Conservation (phyloP, 2,329 filamentous ascomycete genomes). For the Stemphylium vesicarium region DNA sequence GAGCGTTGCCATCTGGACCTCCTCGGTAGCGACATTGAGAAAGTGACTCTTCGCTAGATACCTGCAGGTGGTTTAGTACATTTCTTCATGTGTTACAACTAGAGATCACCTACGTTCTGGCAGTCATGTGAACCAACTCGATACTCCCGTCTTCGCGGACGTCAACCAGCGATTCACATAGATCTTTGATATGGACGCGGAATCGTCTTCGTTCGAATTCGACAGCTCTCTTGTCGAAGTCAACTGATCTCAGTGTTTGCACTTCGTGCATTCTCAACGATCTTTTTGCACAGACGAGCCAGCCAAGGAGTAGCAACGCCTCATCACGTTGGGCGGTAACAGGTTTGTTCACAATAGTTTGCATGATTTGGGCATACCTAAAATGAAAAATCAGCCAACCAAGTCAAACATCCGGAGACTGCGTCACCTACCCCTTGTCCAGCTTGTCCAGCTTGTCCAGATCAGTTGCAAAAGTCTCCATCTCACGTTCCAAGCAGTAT, state of each 20-base stretch:
- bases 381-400: neutral
- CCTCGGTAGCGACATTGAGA: conserved; percentile 6
- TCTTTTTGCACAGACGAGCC: conserved; percentile 51
- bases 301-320: conserved; percentile 48
- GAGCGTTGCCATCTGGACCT: conserved; percentile 17
- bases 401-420: neutral
- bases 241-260: conserved; percentile 46
- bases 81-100: conserved; percentile 28
- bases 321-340: conserved; percentile 7
- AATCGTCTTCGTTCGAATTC: conserved; percentile 38
- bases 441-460: conserved; percentile 10
- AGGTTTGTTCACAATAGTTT: conserved; percentile 6
- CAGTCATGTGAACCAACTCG: conserved; percentile 50
- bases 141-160: conserved; percentile 40
- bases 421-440: conserved; percentile 13
- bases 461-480: conserved; percentile 19
- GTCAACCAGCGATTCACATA: conserved; percentile 51
- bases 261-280: conserved; percentile 53
- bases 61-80: conserved; percentile 3
- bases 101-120: conserved; percentile 18
- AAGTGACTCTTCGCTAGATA: conserved; percentile 13
- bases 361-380: conserved; percentile 25
- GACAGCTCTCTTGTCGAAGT: conserved; percentile 34
- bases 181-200: conserved; percentile 33
- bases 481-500: conserved; percentile 20